These are phyloP conservation scores for Aplosporella prunicola DNA, from an alignment of 2,329 filamentous ascomycete genomes.

Conservation along the genomic window DNA sequence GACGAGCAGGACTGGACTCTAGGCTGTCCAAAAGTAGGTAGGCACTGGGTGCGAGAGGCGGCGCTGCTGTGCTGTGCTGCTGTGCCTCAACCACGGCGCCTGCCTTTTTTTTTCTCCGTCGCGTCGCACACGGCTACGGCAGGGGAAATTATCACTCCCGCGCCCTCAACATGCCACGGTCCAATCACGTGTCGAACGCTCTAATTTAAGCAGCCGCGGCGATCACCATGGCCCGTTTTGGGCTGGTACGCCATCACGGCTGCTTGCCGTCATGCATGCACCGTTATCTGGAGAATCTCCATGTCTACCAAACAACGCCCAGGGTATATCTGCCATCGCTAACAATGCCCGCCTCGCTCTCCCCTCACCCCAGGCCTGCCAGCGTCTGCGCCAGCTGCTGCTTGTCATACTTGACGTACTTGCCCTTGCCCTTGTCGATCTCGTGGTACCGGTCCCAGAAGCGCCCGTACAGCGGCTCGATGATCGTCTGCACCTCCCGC, in stretches of 20 bases:
- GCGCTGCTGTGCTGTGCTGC: too few relatives aligned
- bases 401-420: constrained; percentile 98
- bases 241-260: constrained; percentile 8
- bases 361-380: constrained; percentile 33
- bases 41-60: too few relatives aligned
- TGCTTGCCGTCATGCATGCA: too few relatives aligned
- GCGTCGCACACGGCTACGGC: constrained; percentile 4
- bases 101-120: too few relatives aligned
- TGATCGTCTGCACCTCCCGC: constrained; percentile 78
- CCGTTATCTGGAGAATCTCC: too few relatives aligned
- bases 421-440: constrained; percentile 93
- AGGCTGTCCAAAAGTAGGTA: too few relatives aligned
- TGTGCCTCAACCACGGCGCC: too few relatives aligned
- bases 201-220: constrained; percentile 1
- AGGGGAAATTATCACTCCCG: constrained; percentile 9
- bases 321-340: constrained; percentile 9
- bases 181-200: constrained; percentile 9
- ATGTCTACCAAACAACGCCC: too few relatives aligned
- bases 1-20: too few relatives aligned
- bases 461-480: constrained; percentile 86
- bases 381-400: constrained; percentile 58
- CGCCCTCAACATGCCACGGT: constrained; percentile 8
- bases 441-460: constrained; percentile 98
- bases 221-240: background rate
- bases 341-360: constrained; percentile 15